Evolutionary conservation across 2,329 filamentous ascomycete genomes (phyloP), one percentile per base, ranked within the genome.

Genomic region (Ustulina deusta): DNA sequence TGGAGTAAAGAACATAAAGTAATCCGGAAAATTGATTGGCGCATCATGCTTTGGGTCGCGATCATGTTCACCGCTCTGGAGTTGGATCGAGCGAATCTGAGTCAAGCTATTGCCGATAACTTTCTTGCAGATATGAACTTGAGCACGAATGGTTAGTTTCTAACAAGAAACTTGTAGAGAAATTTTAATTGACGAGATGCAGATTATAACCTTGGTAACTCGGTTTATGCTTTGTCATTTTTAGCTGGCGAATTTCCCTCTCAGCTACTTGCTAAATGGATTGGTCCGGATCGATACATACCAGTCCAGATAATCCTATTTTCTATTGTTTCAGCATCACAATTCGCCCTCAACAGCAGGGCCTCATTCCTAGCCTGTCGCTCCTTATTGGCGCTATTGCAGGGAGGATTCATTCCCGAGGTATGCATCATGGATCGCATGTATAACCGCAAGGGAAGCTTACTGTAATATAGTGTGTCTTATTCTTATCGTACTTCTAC

Each of bases 181-280:
- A 42, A 6, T 42, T 0, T 0, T 15, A 1, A 38, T 32, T 68
- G 2, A 68, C 6, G 9, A 48, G 29, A 0, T 1, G 13, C 52
- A 83, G 80, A 83, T 60, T 86, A 83, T 70, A 88, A 87, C 72
- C 76, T 83, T 9, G 86, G 86, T 32, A 81, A 87, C 73, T 86
- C 84, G 0, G 80, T 88, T 48, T 88, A 87, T 66, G 81, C 82
- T 5, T 71, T 86, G 5, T 83, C 81, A 0, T 89, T 89, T 70
- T 77, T 89, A 1, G 80, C 82, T 15, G 86, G 87, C 0, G 88
- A 90, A 73, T 79, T 90, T 3, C 88, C 88, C 0, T 89, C 87
- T 0, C 87, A 90, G 72, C 79, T 90, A 6, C 75, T 90, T 13
- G 84, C 82, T 49, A 90, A 90, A 74, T 84, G 83, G 77, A 74